phyloP scores from a whole-genome alignment of 2,329 filamentous ascomycete species.

The Aspergillus sojae region DNA sequence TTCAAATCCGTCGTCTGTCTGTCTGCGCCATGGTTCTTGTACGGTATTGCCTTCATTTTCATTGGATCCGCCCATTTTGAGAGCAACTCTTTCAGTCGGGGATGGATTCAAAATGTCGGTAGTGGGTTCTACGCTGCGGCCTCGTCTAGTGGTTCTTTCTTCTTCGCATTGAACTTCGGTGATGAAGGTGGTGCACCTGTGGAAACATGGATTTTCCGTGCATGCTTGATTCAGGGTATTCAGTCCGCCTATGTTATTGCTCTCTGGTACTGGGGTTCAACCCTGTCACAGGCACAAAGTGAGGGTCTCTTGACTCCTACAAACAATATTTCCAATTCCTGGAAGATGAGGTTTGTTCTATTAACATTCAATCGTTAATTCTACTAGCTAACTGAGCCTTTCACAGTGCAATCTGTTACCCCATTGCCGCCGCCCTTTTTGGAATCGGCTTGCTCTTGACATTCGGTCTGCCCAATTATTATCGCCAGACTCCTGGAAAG shows the following conservation, averaged over 20 bases:
- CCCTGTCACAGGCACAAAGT: slow-evolving; percentile 51
- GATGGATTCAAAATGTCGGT: slow-evolving; percentile 63
- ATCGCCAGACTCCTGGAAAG: slow-evolving; percentile 63
- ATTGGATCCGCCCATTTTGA: slow-evolving; percentile 65
- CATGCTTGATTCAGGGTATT: slow-evolving; percentile 67
- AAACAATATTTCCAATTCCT: slow-evolving; percentile 43
- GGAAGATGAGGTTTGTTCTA: slow-evolving; percentile 45
- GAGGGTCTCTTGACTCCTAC: slow-evolving; percentile 44
- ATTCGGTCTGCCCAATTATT: slow-evolving; percentile 65
- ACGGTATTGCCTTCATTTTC: slow-evolving; percentile 64
- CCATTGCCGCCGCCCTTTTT: slow-evolving; percentile 62
- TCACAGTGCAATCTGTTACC: slow-evolving; percentile 56
- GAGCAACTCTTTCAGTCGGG: slow-evolving; percentile 40
- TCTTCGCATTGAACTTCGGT: slow-evolving; percentile 69
- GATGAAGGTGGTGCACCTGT: slow-evolving; percentile 65
- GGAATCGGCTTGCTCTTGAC: slow-evolving; percentile 57
- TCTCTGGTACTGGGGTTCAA: slow-evolving; percentile 69
- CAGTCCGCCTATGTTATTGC: slow-evolving; percentile 67
- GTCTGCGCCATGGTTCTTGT: slow-evolving; percentile 64
- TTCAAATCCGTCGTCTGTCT: slow-evolving; percentile 60
- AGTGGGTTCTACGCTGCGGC: slow-evolving; percentile 65
- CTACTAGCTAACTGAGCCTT: slow-evolving; percentile 20
- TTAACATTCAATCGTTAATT: not conserved
- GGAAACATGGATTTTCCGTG: slow-evolving; percentile 68
- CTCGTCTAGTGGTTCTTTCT: slow-evolving; percentile 64